Percentiles rank a stretch among this genome's conserved stretches.
Evolutionary conservation across 2,329 filamentous ascomycete species (phyloP).

Genomic region (Pseudogymnoascus sp.): DNA sequence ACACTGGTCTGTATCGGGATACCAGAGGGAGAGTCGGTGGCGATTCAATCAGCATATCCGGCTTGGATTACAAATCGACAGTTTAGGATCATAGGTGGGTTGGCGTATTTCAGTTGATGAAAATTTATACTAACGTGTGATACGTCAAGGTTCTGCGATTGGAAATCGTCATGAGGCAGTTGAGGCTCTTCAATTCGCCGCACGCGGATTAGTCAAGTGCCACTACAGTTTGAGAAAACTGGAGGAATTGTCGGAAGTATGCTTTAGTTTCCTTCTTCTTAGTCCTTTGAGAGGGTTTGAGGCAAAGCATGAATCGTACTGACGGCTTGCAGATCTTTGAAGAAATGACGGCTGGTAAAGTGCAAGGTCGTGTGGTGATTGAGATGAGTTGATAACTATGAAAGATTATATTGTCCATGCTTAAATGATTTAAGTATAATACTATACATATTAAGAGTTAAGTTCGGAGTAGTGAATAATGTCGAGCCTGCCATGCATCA

Average conservation of each 20-base stretch:
- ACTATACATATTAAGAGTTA: no score
- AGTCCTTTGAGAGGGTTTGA: no score
- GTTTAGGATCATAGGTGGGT: slow-evolving; percentile 35
- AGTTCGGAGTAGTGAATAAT: no score
- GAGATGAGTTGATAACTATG: slow-evolving; percentile 19
- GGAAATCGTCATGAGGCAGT: slow-evolving; percentile 42
- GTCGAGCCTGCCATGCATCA: no score
- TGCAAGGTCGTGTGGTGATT: slow-evolving; percentile 39
- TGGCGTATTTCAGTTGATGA: no score
- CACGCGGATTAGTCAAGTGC: slow-evolving; percentile 38
- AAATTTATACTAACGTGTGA: no score
- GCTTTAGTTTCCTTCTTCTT: no score
- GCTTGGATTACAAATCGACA: slow-evolving; percentile 33
- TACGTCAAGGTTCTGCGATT: slow-evolving; percentile 30
- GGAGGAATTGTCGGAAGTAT: slow-evolving; percentile 33
- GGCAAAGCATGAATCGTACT: no score
- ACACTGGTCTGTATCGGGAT: slow-evolving; percentile 44
- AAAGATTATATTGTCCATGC: no score
- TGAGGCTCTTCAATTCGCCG: slow-evolving; percentile 39
- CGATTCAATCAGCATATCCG: slow-evolving; percentile 37
- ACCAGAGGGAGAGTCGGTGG: slow-evolving; percentile 33
- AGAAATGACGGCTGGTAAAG: slow-evolving; percentile 34
- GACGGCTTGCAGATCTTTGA: slow-evolving; percentile 28
- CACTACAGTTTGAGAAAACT: slow-evolving; percentile 37
- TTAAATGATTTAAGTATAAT: no score